Conservation (phyloP, 192 early-diverging fungal species). For the Coemansia sp. region DNA sequence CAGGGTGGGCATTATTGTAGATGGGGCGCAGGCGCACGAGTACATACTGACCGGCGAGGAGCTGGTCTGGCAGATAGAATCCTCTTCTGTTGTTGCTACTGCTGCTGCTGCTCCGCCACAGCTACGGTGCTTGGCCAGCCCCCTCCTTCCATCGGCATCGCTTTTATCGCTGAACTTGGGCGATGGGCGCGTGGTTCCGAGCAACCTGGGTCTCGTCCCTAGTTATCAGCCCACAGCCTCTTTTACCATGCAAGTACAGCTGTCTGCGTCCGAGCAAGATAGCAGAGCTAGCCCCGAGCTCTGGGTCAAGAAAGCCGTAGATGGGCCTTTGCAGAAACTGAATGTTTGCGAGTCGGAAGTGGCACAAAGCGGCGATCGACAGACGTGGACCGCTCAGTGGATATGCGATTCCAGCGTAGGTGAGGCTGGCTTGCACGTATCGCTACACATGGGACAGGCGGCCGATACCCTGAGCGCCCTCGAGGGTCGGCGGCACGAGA, state of each 20-base stretch:
- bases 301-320: background rate
- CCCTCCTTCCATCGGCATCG: background rate
- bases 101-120: slow-evolving; percentile 3
- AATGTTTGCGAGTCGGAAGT: background rate
- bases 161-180: slow-evolving; percentile 15
- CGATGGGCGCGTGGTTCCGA: slow-evolving; percentile 9
- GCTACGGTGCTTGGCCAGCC: slow-evolving; percentile 12
- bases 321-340: background rate
- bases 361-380: background rate
- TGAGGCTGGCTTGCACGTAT: slow-evolving; percentile 5
- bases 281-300: background rate
- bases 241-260: background rate
- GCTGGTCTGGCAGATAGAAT: slow-evolving; percentile 14
- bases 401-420: background rate
- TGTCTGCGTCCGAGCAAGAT: background rate
- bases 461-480: slow-evolving; percentile 11
- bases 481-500: slow-evolving; percentile 6
- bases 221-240: slow-evolving; percentile 12
- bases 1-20: slow-evolving; percentile 14
- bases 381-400: background rate
- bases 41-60: slow-evolving; percentile 5
- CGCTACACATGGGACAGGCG: background rate
- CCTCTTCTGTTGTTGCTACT: background rate
- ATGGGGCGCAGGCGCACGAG: slow-evolving; percentile 20
- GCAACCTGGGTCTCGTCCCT: slow-evolving; percentile 19